Evolutionary conservation across 768 basidiomycete genomes (phyloP).

Genomic region (Russula ochroleuca): DNA sequence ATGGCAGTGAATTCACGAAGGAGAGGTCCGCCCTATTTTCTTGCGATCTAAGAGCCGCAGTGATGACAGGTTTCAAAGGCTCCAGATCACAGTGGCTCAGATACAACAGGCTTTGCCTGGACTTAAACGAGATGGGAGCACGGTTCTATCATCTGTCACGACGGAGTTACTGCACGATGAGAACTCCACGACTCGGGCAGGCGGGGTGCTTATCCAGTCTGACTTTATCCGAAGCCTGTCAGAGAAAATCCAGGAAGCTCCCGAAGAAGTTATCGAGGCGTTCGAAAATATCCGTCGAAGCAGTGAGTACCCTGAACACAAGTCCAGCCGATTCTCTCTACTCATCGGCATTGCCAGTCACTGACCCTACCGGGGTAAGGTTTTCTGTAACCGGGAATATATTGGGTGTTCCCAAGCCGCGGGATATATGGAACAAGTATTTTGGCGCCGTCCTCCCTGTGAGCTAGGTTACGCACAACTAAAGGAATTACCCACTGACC

Average conservation of each 20-base stretch:
- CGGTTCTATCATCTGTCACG: constrained; percentile 70
- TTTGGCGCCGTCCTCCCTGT: constrained; percentile 62
- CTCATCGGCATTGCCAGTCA: constrained; percentile 48
- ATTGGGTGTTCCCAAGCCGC: constrained; percentile 60
- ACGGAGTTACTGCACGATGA: constrained; percentile 61
- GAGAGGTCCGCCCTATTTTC: constrained; percentile 52
- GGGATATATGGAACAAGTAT: constrained; percentile 67
- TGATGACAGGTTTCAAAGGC: constrained; percentile 40
- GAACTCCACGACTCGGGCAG: constrained; percentile 63
- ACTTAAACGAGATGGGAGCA: constrained; percentile 83
- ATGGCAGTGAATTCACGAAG: constrained; percentile 67
- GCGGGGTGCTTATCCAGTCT: constrained; percentile 64
- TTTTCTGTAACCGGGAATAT: constrained; percentile 92
- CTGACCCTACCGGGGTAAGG: constrained; percentile 74
- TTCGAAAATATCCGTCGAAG: constrained; percentile 68
- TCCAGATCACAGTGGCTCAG: constrained; percentile 83
- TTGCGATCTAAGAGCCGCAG: not conserved
- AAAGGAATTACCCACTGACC: constrained; percentile 1
- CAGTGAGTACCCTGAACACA: constrained; percentile 44
- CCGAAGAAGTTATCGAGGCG: constrained; percentile 64
- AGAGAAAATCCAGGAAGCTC: constrained; percentile 64
- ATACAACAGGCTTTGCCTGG: constrained; percentile 87
- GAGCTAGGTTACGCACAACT: constrained; percentile 26
- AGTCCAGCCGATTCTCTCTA: not conserved
- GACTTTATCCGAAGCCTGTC: constrained; percentile 77